Conservation (phyloP, 805 yeast genomes). For the Spathaspora passalidarum region DNA sequence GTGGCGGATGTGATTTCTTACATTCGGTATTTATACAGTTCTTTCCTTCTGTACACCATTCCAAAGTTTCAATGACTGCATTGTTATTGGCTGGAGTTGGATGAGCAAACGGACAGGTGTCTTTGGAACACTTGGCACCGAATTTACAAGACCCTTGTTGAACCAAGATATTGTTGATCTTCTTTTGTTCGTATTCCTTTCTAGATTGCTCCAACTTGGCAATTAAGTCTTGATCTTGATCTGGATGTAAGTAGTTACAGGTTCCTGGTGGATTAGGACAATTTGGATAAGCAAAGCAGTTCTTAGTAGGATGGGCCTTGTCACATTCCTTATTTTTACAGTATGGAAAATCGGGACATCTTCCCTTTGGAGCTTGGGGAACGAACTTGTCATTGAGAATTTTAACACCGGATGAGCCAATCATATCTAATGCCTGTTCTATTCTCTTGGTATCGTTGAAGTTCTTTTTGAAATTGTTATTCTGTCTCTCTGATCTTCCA, state of each 20-base stretch:
- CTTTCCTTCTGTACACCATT: slow-evolving; percentile 77
- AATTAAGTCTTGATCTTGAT: slow-evolving; percentile 74
- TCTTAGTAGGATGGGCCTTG: slow-evolving; percentile 76
- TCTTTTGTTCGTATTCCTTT: slow-evolving; percentile 46
- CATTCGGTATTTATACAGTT: slow-evolving; percentile 62
- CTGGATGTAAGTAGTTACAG: slow-evolving; percentile 79
- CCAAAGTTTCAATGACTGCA: slow-evolving; percentile 62
- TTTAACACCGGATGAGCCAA: slow-evolving; percentile 3
- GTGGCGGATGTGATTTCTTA: slow-evolving; percentile 79
- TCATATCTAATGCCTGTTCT: slow-evolving; percentile 8
- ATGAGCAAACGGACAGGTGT: slow-evolving; percentile 83
- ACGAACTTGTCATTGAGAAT: slow-evolving; percentile 27
- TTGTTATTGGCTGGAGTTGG: slow-evolving; percentile 83
- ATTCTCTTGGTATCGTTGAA: slow-evolving; percentile 4
- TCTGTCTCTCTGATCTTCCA: neutral
- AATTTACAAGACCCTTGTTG: slow-evolving; percentile 54
- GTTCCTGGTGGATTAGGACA: slow-evolving; percentile 81
- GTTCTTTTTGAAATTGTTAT: neutral
- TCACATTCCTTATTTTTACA: slow-evolving; percentile 68
- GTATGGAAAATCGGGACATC: slow-evolving; percentile 71
- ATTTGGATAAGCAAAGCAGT: slow-evolving; percentile 71
- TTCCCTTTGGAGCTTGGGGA: slow-evolving; percentile 52
- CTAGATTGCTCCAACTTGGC: slow-evolving; percentile 64
- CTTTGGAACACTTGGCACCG: slow-evolving; percentile 72
- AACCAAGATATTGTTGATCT: slow-evolving; percentile 14